Conservation (phyloP, 306 rosid genomes). For the Citrullus mucosospermus region DNA sequence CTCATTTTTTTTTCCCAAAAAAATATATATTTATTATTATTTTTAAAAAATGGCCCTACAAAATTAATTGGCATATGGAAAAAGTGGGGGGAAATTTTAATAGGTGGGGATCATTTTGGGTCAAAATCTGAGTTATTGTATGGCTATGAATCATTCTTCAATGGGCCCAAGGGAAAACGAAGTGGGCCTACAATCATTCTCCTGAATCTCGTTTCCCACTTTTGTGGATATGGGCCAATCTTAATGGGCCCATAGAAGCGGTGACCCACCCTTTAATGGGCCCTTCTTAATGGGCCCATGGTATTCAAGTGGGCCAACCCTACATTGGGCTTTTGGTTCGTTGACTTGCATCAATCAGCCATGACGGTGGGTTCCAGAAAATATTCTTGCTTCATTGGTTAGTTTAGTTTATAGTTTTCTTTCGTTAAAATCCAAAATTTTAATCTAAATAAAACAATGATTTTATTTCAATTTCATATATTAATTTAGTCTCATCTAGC, state of each 20-base stretch:
- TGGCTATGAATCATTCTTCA: background rate
- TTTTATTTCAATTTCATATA: too few species aligned
- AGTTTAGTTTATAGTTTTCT: background rate
- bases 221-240: slow-evolving; percentile 5
- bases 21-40: background rate
- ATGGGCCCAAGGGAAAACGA: background rate
- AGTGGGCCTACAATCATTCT: background rate
- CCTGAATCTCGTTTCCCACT: background rate
- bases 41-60: background rate
- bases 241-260: background rate
- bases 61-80: background rate
- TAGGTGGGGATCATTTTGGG: background rate
- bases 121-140: background rate
- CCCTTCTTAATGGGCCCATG: background rate
- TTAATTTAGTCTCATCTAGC: too few species aligned
- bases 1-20: background rate
- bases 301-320: background rate
- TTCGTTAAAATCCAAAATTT: background rate
- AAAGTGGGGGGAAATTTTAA: background rate
- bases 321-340: background rate
- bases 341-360: background rate
- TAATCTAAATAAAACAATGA: background rate
- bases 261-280: background rate
- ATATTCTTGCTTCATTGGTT: background rate
- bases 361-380: background rate